Base-by-base conservation (phyloP, 2,329 filamentous ascomycete species). In the Zasmidium citrigriseum region DNA sequence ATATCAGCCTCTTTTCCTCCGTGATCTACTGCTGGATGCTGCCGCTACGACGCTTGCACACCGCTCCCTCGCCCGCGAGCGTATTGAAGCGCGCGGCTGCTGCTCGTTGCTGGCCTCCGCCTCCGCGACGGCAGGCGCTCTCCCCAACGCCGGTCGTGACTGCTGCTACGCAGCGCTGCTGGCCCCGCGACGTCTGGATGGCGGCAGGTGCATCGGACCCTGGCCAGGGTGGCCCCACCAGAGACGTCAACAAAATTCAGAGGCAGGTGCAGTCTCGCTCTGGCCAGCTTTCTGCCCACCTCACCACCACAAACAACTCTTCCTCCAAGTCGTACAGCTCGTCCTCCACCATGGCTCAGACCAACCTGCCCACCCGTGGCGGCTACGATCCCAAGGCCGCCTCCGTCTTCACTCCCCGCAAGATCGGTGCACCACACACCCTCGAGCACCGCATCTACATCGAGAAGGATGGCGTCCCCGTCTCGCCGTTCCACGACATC, bases 401-500 rank as follows among this genome's bases (percentile, higher is more conserved):
- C 64, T 83, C 85, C 63, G 76, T 78, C 65, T 99, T 91, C 83
- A 83, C 83, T 73, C 79, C 89, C 76, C 89, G 93, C 82, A 97
- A 96, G 85, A 83, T 96, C 75, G 95, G 84, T 72, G 87, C 90
- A 73, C 86, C 91, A 73, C 89, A 97, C 85, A 98, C 95, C 71
- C 84, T 96, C 76, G 93, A 98, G 83, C 92, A 96, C 86, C 91
- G 95, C 75, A 88, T 97, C 80, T 99, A 89, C 86, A 87, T 98
- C 75, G 93, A 99, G 85, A 93, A 96, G 84, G 91, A 98, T 89
- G 95, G 93, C 81, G 82, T 90, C 66, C 90, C 91, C 68, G 79
- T 98, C 78, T 98, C 93, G 64, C 90, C 93, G 70, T 99, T 97
- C 87, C 95, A 99, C 84, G 95, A 99, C 77, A 92, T 99, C 69